Evolutionary conservation across 2,329 filamentous ascomycete species (phyloP), one percentile per base, ranked within the genome.

Genomic region (Rhexocercosporidium sp.): DNA sequence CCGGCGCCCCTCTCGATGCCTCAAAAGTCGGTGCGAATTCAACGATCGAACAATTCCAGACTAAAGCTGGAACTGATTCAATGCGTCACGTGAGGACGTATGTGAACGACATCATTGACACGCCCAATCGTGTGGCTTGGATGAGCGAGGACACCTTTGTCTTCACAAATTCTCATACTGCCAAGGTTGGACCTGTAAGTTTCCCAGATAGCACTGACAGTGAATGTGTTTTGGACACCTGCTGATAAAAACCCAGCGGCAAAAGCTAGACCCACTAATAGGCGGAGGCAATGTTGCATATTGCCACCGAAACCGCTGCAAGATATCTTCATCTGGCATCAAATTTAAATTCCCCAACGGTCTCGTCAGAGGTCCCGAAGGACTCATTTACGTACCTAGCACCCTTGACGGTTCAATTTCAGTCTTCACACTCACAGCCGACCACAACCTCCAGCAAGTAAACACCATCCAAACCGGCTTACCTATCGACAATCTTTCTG

Each of bases 111-210:
- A 67, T 72, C 18, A 77, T 80, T 49, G 62, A 75, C n/a, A 76
- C 78, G 1, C 77, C 79, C 9, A 81, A 81, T 68, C 72, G 75
- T 22, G 66, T 79, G n/a, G 75, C 77, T 7, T 77, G 78, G 67
- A 72, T 75, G 0, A 72, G 67, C 14, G 76, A 77, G 61, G 72
- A 78, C 46, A 74, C 74, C 1, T 79, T 80, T 62, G 70, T 78
- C n/a, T 74, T 79, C 53, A 78, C 78, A 3, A 80, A 80, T 67
- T 78, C 79, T 53, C 77, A 79, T 37, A 75, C 74, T 46, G 60
- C 29, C 5, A 80, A 80, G 66, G 62, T 71, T 46, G 74, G 74
- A 54, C 37, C 59, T 18, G 74, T 75, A 69, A 69, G 72, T 71
- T 9, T 41, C 41, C 31, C 34, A 16, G 63, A 5, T 31, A 8